Evolutionary conservation across 768 basidiomycete genomes (phyloP), one percentile per base, ranked within the genome.

Genomic region (Gloeopeniophorella convolvens): DNA sequence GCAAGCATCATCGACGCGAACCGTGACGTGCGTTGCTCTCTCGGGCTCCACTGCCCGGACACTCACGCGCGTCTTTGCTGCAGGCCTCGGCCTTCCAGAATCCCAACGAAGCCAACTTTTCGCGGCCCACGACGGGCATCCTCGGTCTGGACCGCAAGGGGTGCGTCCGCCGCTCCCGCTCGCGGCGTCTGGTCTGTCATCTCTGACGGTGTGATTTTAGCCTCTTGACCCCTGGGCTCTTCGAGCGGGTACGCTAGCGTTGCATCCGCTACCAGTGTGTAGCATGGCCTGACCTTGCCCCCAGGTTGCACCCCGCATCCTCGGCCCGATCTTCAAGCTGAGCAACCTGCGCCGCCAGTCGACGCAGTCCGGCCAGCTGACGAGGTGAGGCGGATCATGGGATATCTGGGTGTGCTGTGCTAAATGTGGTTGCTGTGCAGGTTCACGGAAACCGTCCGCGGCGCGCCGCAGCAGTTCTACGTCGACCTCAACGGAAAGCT

Each of bases 1-100:
- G 51, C 52, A 21, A 50, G 43, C 23, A 46, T 63, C 15, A 31
- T 50, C 9, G 60, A 55, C 28, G 63, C 63, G 23, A 48, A 51
- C 42, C 54, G 28, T 39, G 48, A 57, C 18, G 52, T 56, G 26
- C 9, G 49, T 58, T 16, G n/a, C 30, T 18, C 24, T 31, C 24
- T 27, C 3, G 18, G 24, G 6, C 10, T 15, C 8, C 15, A 7
- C 26, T 21, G 24, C 27, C 10, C 15, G 34, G 1, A 7, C 20
- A 21, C 9, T 37, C 35, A 12, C 45, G 16, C 13, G 8, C n/a
- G 21, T 21, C 32, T 1, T 1, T 41, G 31, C 12, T 20, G 4
- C 46, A 56, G 51, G 1, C 32, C n/a, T 36, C 52, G 2, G 13
- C 21, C 4, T 54, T 48, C 10, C 13, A 4, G 15, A 8, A 34